Base-by-base conservation (phyloP, 1,139 yeast genomes). In the Blastobotrys niveus region DNA sequence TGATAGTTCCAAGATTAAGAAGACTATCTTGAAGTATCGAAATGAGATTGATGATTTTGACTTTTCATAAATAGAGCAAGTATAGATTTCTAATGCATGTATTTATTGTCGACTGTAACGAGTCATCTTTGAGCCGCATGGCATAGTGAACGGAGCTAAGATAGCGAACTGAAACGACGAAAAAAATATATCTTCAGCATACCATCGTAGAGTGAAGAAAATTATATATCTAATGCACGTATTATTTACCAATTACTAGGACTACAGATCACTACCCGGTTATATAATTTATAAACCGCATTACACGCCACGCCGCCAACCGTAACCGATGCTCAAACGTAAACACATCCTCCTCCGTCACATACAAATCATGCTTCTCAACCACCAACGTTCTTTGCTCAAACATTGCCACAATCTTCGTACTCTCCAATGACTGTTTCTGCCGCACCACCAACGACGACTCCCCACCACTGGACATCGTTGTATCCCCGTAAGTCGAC, bases 1-100 rank as follows among this genome's bases (percentile, higher is more conserved):
- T 17, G 97, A 93, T 60, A 75, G 80, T 39, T 83, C 95, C 53
- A 93, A 91, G 80, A 89, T 93, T 65, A 89, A 85, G 74, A 76
- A 84, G 60, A 88, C 87, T 55, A 79, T 89, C 49, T 80, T 89
- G 67, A 84, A 84, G 67, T 93, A 85, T 70, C 82, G 86, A 68
- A 89, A 91, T 46, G 68, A 68, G 48, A 57, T 69, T 24, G 75
- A 71, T 50, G 74, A 70, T 48, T 71, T 63, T 51, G 70, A 69
- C 37, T 53, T 64, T n/a, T n/a, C n/a, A n/a, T n/a, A n/a, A n/a
- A n/a, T n/a, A n/a, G n/a, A n/a, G n/a, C n/a, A n/a, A n/a, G n/a
- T n/a, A n/a, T n/a, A n/a, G n/a, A n/a, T n/a, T n/a, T n/a, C n/a
- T n/a, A n/a, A n/a, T n/a, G n/a, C n/a, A n/a, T n/a, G n/a, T n/a